Conservation (phyloP, 306 rosid genomes). For the Medicago ruthenica region DNA sequence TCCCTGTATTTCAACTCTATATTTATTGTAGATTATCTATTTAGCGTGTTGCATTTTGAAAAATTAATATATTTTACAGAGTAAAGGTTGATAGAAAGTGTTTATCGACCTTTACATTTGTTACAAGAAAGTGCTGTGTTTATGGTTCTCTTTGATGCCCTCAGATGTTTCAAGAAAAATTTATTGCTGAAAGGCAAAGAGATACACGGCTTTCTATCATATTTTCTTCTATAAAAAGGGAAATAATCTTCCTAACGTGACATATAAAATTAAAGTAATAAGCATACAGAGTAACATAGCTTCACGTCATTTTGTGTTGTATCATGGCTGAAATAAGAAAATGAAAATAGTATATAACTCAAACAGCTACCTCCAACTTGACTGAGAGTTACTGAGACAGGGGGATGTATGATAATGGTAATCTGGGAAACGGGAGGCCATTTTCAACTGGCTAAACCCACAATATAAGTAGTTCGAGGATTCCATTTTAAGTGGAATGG, state of each 20-base stretch:
- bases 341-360: constrained; percentile 1
- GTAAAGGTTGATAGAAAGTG: neutral
- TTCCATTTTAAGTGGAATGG: neutral
- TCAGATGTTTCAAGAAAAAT: neutral
- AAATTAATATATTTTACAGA: neutral
- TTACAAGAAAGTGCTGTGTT: constrained; percentile 12
- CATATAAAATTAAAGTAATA: neutral
- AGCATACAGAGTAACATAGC: neutral
- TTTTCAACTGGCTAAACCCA: neutral
- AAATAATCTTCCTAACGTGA: neutral
- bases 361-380: constrained; percentile 1
- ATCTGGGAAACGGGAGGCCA: neutral
- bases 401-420: too few relatives aligned
- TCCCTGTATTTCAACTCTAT: too few relatives aligned
- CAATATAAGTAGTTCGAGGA: neutral
- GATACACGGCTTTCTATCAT: neutral
- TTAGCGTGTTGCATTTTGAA: too few relatives aligned
- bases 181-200: neutral
- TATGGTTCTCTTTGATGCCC: constrained; percentile 2
- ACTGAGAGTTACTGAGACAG: neutral
- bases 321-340: too few relatives aligned
- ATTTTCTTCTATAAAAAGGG: neutral
- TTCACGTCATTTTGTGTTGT: neutral
- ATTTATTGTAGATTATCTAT: too few relatives aligned
- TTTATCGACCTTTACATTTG: neutral